Evolutionary conservation across 2,329 filamentous ascomycete species (phyloP), one percentile per base, ranked within the genome.

Genomic region (Byssoonygena ceratinophila): DNA sequence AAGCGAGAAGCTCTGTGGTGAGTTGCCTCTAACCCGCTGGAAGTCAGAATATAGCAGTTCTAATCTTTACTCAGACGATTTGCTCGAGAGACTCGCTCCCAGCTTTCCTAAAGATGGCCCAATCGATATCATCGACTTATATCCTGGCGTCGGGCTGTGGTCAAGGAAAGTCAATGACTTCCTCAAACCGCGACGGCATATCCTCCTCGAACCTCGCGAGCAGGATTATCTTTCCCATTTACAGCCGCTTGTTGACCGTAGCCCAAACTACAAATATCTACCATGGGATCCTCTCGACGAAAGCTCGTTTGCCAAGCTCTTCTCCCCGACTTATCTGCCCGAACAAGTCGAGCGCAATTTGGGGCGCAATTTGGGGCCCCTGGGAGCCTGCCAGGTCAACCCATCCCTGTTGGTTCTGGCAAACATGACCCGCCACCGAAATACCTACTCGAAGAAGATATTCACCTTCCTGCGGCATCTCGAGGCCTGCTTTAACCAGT

Each of bases 101-200:
- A 81, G 81, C 2, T 76, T 97, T 16, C 71, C 80, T 31, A 78
- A 80, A 41, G 83, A 92, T 66, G 72, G 75, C 46, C 86, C 87
- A 51, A 89, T 90, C 68, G 89, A 94, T 61, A 77, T 97, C 41
- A 73, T 98, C 60, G 91, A 97, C 64, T 73, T 95, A 52, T 87
- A 90, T 65, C 91, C 91, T 0, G 89, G 89, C 12, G 72, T 72
- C 1, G 87, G 89, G 7, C 51, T 94, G 1, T 92, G 85, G 80
- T 94, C 90, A 31, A 73, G 74, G 25, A 86, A 84, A 61, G 73
- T 97, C 0, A 82, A 95, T 64, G 75, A 87, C 0, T 71, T 78
- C 43, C 74, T 98, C 6, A 71, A 87, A 61, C 91, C 91, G 3
- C 82, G 88, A 53, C 82, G 80, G 4, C 92, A 98, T 71, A 71